Base-by-base conservation (phyloP, 1,139 yeast genomes). In the Sugiyamaella pinicola region DNA sequence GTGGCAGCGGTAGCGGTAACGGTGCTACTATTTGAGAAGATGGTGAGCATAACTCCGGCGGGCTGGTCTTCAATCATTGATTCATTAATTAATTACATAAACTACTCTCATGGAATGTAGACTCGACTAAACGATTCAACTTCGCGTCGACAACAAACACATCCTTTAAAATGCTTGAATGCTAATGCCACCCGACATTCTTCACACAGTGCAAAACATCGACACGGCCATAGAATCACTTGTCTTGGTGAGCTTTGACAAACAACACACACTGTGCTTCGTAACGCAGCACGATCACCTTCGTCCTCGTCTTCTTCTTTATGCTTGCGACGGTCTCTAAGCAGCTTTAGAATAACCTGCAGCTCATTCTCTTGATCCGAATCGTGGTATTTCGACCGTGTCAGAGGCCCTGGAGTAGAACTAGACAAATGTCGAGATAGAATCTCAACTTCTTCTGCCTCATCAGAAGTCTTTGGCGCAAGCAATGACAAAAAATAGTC, bases 221-320 rank as follows among this genome's bases (percentile, higher is more conserved):
- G 80, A 67, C 98, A 90, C 0, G 98, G 98, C 97, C 97, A 90
- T 2, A 93, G 74, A 13, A 90, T 83, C 40, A 90, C 80, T 57
- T 85, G 88, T 60, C 97, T 77, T 7, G 83, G 79, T 54, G 85
- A 81, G 9, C 78, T 76, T 61, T 87, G 95, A 67, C 98, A 90
- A 1, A 90, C 85, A 2, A 88, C 96, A 70, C 98, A 90, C 4
- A 70, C 34, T 1, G 58, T 51, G 39, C 45, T 47, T 13, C 52
- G 56, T 37, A 19, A 54, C 22, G 22, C 29, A 6, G 33, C 35
- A 19, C 17, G 19, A 19, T 44, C 46, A n/a, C 24, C 39, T 17
- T 24, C 12, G 22, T 56, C 61, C 40, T 57, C 60, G 37, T 55
- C 52, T 12, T 41, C 47, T 19, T 52, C 52, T 7, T 51, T 29